Conservation (phyloP, 2,329 filamentous ascomycete genomes). For the Tolypocladium sp. region DNA sequence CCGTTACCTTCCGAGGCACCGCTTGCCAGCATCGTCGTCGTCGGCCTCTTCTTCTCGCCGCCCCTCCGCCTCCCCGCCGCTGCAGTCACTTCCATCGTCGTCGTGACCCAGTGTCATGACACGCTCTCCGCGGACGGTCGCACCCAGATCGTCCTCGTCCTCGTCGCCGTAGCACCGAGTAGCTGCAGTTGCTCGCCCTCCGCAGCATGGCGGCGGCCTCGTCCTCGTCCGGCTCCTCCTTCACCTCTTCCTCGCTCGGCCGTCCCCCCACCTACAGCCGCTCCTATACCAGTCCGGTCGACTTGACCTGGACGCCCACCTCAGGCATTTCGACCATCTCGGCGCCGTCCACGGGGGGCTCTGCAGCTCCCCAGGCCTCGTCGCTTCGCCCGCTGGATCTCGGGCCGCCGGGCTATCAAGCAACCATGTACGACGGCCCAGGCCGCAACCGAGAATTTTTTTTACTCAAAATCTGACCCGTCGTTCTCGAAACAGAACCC, state of each 20-base stretch:
- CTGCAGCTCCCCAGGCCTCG: conserved; percentile 20
- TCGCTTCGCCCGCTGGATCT: conserved; percentile 37
- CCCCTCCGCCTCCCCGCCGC: neutral
- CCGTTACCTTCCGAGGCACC: neutral
- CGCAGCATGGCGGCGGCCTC: conserved; percentile 27
- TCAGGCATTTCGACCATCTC: conserved; percentile 34
- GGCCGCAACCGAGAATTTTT: neutral
- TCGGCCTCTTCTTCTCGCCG: neutral
- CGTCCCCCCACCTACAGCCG: conserved; percentile 31
- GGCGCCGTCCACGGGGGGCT: conserved; percentile 27
- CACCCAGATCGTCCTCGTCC: neutral
- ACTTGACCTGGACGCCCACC: conserved; percentile 37
- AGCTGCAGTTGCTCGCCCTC: neutral
- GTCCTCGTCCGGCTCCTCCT: conserved; percentile 40
- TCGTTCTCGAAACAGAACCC: conserved; percentile 24
- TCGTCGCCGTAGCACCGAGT: conserved; percentile 1
- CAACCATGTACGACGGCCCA: conserved; percentile 35
- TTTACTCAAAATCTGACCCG: conserved; percentile 8
- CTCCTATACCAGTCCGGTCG: conserved; percentile 31
- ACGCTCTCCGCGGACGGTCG: neutral
- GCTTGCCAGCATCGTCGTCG: neutral
- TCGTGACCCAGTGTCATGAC: conserved; percentile 6
- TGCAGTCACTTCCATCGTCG: neutral
- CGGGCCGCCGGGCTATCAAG: conserved; percentile 43
- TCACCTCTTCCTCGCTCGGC: conserved; percentile 34